Evolutionary conservation across 192 early-diverging fungal genomes (phyloP).

Genomic region (Lunasporangiospora selenospora): DNA sequence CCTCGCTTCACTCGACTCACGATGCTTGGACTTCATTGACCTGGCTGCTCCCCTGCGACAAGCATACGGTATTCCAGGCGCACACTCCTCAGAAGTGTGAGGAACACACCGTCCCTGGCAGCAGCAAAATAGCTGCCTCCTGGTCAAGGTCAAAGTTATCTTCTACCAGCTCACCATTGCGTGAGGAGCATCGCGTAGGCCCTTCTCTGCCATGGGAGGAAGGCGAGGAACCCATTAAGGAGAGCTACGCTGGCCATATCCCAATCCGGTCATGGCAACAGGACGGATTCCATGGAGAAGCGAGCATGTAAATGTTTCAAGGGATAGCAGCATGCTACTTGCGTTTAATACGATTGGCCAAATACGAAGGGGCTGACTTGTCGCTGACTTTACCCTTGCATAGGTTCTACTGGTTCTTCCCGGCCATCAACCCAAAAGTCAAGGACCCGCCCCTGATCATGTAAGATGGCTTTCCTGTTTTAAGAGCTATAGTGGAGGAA

Average conservation of each 20-base stretch:
- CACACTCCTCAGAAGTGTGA: no score
- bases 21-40: no score
- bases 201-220: conserved; percentile 32
- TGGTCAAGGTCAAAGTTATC: background rate
- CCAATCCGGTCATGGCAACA: conserved; percentile 60
- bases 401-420: conserved; percentile 84
- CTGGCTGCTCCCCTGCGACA: no score
- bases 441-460: conserved; percentile 72
- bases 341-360: background rate
- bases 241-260: conserved; percentile 66
- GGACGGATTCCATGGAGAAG: conserved; percentile 40
- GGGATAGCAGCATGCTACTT: background rate
- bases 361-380: background rate
- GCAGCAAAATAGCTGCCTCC: no score
- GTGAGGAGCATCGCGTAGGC: conserved; percentile 36
- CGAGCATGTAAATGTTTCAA: conserved; percentile 49
- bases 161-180: conserved; percentile 3
- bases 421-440: conserved; percentile 64
- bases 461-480: conserved; percentile 20
- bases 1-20: no score
- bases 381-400: no score
- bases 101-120: no score
- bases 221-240: conserved; percentile 62
- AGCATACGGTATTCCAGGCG: no score
- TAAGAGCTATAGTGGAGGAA: no score